Evolutionary conservation across 1,284 basidiomycete species (phyloP).

Genomic region (Tylopilus sp.): DNA sequence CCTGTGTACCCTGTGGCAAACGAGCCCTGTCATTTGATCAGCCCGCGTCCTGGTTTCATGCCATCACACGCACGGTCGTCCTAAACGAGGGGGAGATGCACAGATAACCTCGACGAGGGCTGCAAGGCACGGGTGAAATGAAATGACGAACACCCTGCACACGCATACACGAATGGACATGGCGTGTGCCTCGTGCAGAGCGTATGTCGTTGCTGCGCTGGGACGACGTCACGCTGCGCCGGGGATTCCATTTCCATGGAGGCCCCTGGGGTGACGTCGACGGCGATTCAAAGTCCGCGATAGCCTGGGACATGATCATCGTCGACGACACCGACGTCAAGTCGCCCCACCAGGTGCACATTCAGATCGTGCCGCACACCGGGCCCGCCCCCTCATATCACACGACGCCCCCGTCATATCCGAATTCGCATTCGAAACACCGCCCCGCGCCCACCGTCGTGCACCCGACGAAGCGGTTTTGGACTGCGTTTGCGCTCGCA

Average conservation of each 20-base stretch:
- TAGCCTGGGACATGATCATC: conserved; percentile 8
- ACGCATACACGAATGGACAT: not conserved
- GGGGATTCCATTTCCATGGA: too few relatives aligned
- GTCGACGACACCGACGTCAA: conserved; percentile 1
- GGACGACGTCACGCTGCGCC: too few relatives aligned
- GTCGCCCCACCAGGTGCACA: not conserved
- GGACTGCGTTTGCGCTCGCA: conserved; percentile 21
- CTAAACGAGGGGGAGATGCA: too few relatives aligned
- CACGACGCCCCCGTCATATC: conserved; percentile 16
- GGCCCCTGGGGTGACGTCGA: too few relatives aligned
- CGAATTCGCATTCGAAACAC: too few relatives aligned
- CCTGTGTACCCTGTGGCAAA: conserved; percentile 14
- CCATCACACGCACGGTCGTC: conserved; percentile 3
- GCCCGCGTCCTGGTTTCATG: conserved; percentile 7
- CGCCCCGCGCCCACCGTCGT: too few relatives aligned
- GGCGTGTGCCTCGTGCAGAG: not conserved
- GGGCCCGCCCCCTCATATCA: conserved; percentile 3
- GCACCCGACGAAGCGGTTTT: conserved; percentile 17
- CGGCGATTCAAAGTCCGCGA: not conserved
- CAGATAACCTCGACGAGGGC: too few relatives aligned
- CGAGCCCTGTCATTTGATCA: conserved; percentile 10
- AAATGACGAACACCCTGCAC: too few relatives aligned
- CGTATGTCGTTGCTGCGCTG: too few relatives aligned
- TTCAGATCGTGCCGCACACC: not conserved
- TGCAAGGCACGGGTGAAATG: too few relatives aligned